phyloP scores from a whole-genome alignment of 2,329 filamentous ascomycete species.

The Ceratocystis destructans region DNA sequence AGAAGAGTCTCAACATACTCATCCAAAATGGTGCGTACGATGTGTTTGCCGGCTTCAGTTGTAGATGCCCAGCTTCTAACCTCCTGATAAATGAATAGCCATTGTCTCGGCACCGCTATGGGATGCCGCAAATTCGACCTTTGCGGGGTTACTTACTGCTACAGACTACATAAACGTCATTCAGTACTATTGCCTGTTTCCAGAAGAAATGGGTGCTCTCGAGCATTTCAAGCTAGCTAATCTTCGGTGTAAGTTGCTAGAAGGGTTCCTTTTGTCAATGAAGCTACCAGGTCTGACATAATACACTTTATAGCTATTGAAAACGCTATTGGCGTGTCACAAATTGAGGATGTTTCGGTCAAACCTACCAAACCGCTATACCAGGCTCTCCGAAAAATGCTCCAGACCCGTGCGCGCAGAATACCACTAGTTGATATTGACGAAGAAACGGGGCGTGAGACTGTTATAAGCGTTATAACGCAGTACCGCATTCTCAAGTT shows the following conservation, averaged over 20 bases:
- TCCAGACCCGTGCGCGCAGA: slow-evolving; percentile 79
- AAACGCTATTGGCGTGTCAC: slow-evolving; percentile 76
- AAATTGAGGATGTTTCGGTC: slow-evolving; percentile 91
- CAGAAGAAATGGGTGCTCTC: slow-evolving; percentile 74
- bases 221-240: slow-evolving; percentile 90
- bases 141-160: slow-evolving; percentile 85
- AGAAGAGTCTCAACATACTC: slow-evolving; percentile 90
- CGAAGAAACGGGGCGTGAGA: slow-evolving; percentile 81
- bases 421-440: slow-evolving; percentile 91
- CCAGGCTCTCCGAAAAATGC: slow-evolving; percentile 88
- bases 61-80: neutral
- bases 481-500: slow-evolving; percentile 98
- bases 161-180: slow-evolving; percentile 98
- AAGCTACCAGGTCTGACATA: neutral
- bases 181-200: slow-evolving; percentile 97
- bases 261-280: neutral
- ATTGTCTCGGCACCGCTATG: slow-evolving; percentile 96
- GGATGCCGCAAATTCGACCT: slow-evolving; percentile 86
- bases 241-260: slow-evolving; percentile 54
- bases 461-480: slow-evolving; percentile 92
- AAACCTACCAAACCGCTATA: slow-evolving; percentile 83
- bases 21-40: slow-evolving; percentile 67
- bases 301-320: slow-evolving; percentile 59
- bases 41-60: neutral
- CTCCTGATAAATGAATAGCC: slow-evolving; percentile 37